Percentiles rank a stretch among this genome's conserved stretches.
phyloP scores from a whole-genome alignment of 2,329 filamentous ascomycete species.

The Pseudogymnoascus sp. region DNA sequence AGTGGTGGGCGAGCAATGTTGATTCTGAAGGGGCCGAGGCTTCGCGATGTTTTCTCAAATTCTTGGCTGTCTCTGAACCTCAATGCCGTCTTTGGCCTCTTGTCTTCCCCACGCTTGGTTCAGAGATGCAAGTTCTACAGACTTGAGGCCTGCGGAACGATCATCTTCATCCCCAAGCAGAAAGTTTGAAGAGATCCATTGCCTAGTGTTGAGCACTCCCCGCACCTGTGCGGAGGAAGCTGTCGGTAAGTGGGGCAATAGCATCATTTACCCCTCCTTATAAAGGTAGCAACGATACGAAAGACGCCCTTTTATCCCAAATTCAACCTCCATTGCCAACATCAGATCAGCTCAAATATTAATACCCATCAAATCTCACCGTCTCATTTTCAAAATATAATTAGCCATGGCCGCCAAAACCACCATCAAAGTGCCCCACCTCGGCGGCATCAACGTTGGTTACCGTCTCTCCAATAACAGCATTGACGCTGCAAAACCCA shows the following conservation, averaged over 20 bases:
- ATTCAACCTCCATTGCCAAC: neutral
- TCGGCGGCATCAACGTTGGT: conserved; percentile 39
- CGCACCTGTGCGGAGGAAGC: neutral
- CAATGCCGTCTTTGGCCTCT: neutral
- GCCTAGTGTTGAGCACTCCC: neutral
- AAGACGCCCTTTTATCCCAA: neutral
- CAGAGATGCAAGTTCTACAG: neutral
- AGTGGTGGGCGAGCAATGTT: neutral
- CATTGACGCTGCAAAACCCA: conserved; percentile 43
- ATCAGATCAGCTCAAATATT: neutral
- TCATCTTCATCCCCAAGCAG: neutral
- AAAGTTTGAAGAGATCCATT: neutral
- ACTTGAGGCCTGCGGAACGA: neutral
- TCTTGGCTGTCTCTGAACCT: neutral
- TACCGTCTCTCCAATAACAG: conserved; percentile 30
- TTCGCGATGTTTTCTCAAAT: neutral
- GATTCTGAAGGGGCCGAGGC: neutral
- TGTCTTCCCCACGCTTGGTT: neutral
- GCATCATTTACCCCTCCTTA: neutral
- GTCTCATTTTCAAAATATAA: neutral
- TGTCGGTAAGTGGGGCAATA: neutral
- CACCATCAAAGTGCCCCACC: conserved; percentile 38
- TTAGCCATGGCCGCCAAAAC: conserved; percentile 28
- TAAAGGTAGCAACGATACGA: neutral
- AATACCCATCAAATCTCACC: neutral